Evolutionary conservation across 768 basidiomycete genomes (phyloP), one percentile per base, ranked within the genome.

Genomic region (Holtermanniella nyarrowii): DNA sequence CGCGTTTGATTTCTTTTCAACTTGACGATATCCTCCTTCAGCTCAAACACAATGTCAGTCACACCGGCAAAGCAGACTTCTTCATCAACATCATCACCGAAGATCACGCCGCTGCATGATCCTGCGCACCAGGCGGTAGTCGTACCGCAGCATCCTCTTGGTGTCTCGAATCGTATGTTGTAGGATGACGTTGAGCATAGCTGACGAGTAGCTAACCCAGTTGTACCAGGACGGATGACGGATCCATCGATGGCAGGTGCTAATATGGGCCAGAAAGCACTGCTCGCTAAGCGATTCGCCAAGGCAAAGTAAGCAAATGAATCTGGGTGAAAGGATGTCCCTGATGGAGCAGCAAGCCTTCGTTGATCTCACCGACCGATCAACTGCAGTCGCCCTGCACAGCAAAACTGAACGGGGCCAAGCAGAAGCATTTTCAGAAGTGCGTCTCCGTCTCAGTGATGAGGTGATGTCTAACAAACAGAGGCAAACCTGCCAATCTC

Each of bases 341-440:
- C 45, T 20, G 48, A 14, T 14, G 25, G n/a, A n/a, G n/a, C 68
- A 89, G 88, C 70, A 95, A 95, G 70, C 84, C 87, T 20, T 81
- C 80, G 26, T 88, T 80, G 66, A 76, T 91, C 63, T 96, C 93
- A 16, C 93, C 93, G 2, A 95, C 93, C 7, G 93, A 99, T 72
- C 87, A 85, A 68, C 77, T 97, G 72, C 81, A 96, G 78, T 93
- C 89, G 2, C 93, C 93, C 2, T 82, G 82, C 69, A 86, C 90
- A 4, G 85, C 90, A 73, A 97, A 96, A 72, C 78, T 97, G 48
- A 84, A 77, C 46, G 86, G 85, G 16, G 84, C 85, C 2, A 91
- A 82, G 78, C 90, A 93, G 78, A 88, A 88, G 73, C 88, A 88
- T 64, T 97, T 95, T 68, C 76, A 72, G 53, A 95, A 88, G 93